phyloP scores from a whole-genome alignment of 768 basidiomycete species.

The Tulasnella sp. region DNA sequence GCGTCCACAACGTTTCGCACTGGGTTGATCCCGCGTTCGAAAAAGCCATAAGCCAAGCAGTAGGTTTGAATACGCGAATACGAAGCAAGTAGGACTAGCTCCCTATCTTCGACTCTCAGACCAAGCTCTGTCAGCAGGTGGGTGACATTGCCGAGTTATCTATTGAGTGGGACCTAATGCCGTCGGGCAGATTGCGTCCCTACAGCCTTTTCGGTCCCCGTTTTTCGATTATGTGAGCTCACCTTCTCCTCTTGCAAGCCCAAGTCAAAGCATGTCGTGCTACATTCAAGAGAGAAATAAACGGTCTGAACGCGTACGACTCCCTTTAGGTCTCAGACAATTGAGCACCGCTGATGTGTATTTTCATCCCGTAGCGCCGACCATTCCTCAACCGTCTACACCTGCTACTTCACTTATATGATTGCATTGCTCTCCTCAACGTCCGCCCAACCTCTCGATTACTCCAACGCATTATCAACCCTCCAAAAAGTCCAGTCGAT shows the following conservation, averaged over 20 bases:
- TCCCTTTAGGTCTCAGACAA: background rate
- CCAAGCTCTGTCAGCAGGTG: conserved; percentile 11
- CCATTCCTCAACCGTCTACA: conserved; percentile 47
- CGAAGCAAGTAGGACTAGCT: conserved; percentile 32
- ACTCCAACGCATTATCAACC: conserved; percentile 20
- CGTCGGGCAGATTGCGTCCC: conserved; percentile 42
- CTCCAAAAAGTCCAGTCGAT: conserved; percentile 19
- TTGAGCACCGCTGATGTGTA: background rate
- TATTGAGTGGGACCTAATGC: background rate
- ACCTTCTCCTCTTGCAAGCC: conserved; percentile 44
- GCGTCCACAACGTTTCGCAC: background rate
- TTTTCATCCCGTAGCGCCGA: conserved; percentile 32
- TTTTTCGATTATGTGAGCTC: conserved; percentile 54
- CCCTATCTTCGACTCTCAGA: background rate
- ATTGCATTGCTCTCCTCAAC: conserved; percentile 24
- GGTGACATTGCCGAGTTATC: background rate
- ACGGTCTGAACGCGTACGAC: conserved; percentile 31
- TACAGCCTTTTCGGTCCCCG: conserved; percentile 53
- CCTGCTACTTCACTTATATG: conserved; percentile 43
- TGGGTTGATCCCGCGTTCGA: conserved; percentile 33
- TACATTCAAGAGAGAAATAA: conserved; percentile 47
- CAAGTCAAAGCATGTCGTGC: conserved; percentile 56
- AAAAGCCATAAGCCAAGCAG: conserved; percentile 60
- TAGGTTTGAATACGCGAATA: conserved; percentile 31
- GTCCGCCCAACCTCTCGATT: conserved; percentile 19